Evolutionary conservation across 2,329 filamentous ascomycete species (phyloP).

Genomic region (Clarireedia hainanense): DNA sequence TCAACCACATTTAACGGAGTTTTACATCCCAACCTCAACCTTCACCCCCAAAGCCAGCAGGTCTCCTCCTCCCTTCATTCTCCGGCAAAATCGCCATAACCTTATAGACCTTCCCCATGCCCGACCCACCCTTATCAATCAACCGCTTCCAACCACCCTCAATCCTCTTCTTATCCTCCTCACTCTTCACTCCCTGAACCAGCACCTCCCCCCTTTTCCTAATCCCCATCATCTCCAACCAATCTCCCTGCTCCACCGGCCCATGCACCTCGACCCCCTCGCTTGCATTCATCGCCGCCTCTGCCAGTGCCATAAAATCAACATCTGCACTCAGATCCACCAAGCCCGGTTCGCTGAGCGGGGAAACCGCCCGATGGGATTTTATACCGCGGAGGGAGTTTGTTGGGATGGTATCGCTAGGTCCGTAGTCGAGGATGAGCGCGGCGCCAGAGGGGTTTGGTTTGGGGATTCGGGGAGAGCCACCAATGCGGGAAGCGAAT

Average conservation of each 20-base stretch:
- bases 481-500: conserved; percentile 79
- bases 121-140: conserved; percentile 71
- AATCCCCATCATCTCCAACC: conserved; percentile 76
- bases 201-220: conserved; percentile 66
- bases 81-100: conserved; percentile 84
- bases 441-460: conserved; percentile 68
- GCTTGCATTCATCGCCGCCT: conserved; percentile 68
- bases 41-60: conserved; percentile 87
- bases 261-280: conserved; percentile 85
- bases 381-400: conserved; percentile 89
- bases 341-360: conserved; percentile 70
- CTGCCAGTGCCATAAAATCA: conserved; percentile 81
- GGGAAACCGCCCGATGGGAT: conserved; percentile 66
- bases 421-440: conserved; percentile 93
- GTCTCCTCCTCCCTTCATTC: conserved; percentile 62
- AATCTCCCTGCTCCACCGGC: conserved; percentile 76
- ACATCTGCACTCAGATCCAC: conserved; percentile 91
- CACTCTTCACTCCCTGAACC: conserved; percentile 36
- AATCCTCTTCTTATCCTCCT: conserved; percentile 51
- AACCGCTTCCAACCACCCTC: conserved; percentile 72
- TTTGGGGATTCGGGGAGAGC: conserved; percentile 48
- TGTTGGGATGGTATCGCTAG: conserved; percentile 66
- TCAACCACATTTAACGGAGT: too few relatives aligned
- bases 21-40: conserved; percentile 4
- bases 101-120: conserved; percentile 95